Evolutionary conservation across 768 basidiomycete genomes (phyloP).

Genomic region (Leucocoprinus birnbaumii): DNA sequence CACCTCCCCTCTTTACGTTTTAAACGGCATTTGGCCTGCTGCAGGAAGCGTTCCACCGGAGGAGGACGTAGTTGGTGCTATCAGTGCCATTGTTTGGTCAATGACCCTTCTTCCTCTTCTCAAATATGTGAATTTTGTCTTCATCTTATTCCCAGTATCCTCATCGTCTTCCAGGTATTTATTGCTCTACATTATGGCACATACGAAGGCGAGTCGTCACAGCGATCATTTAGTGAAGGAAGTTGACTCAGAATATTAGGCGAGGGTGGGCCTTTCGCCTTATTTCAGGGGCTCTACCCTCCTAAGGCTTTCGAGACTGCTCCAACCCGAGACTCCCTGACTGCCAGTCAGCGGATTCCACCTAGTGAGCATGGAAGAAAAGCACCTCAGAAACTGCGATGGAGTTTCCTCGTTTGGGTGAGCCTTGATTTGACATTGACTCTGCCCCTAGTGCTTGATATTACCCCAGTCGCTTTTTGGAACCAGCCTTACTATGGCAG

Average conservation of each 20-base stretch:
- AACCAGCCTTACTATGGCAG: constrained; percentile 61
- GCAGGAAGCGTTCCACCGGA: constrained; percentile 40
- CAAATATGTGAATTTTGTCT: constrained; percentile 48
- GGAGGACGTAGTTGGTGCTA: constrained; percentile 63
- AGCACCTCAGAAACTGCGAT: no score
- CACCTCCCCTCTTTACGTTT: constrained; percentile 61
- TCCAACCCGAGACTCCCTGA: no score
- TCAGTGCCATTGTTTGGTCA: constrained; percentile 66
- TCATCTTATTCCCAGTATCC: not conserved
- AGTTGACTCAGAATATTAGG: no score
- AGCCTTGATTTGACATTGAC: constrained; percentile 15
- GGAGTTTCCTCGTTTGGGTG: no score
- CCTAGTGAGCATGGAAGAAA: constrained; percentile 37
- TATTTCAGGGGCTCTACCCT: no score
- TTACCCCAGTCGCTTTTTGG: constrained; percentile 52
- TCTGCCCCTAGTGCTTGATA: constrained; percentile 11
- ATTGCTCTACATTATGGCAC: no score
- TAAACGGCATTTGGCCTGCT: constrained; percentile 63
- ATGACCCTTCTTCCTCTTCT: constrained; percentile 56
- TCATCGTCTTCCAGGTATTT: no score
- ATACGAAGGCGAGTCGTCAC: no score
- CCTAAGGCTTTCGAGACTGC: no score
- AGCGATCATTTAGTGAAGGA: no score
- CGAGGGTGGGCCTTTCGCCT: no score
- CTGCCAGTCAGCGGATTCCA: constrained; percentile 14